A percentile compares a stretch with the other conserved stretches of the same genome.
Evolutionary conservation across 176 grass and related monocot species (phyloP).

Genomic region (Phoenix roebelenii): DNA sequence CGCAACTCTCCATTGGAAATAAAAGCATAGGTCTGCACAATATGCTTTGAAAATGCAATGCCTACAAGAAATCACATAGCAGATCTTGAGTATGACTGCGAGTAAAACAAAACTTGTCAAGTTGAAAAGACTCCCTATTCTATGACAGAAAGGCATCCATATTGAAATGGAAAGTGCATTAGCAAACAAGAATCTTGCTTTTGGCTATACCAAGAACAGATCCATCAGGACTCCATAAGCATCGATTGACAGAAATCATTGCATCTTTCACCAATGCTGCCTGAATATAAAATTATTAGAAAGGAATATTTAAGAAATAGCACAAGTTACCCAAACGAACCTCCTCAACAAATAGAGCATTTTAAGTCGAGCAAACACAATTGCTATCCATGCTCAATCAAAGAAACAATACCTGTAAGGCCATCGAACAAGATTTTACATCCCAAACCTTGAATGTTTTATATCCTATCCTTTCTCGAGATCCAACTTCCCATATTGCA

Average conservation of each 20-base stretch:
- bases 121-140: no score
- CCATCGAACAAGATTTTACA: slow-evolving; percentile 54
- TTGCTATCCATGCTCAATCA: no score
- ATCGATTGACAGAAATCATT: slow-evolving; percentile 90
- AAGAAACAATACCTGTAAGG: slow-evolving; percentile 55
- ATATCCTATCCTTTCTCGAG: slow-evolving; percentile 82
- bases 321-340: background rate
- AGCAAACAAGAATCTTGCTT: no score
- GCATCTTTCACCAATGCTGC: slow-evolving; percentile 96
- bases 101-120: no score
- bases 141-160: no score
- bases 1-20: slow-evolving; percentile 74
- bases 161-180: no score
- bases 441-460: slow-evolving; percentile 99
- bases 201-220: slow-evolving; percentile 54
- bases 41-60: slow-evolving; percentile 98
- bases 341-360: background rate
- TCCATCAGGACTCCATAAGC: slow-evolving; percentile 96
- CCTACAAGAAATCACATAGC: slow-evolving; percentile 34
- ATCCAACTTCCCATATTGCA: slow-evolving; percentile 94
- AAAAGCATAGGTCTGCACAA: slow-evolving; percentile 88
- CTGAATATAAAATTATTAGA: slow-evolving; percentile 28
- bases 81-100: no score
- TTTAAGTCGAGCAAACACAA: background rate
- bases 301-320: background rate